A percentile compares a stretch with the other conserved stretches of the same genome.
Conservation (phyloP, 495 filamentous ascomycete genomes). For the Penicillium steckii region DNA sequence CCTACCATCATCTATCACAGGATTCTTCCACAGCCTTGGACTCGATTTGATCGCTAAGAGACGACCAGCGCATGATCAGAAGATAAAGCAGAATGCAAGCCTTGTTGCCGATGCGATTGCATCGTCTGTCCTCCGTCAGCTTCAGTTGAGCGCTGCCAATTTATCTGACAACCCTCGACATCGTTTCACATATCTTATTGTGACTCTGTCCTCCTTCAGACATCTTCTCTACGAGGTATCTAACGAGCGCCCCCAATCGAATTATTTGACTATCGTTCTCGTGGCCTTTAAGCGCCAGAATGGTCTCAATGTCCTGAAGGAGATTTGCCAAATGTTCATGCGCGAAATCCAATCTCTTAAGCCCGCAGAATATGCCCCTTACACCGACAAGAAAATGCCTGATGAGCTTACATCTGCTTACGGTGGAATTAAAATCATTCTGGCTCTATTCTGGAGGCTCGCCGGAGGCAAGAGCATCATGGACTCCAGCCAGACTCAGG, state of each 20-base stretch:
- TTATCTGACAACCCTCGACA: slow-evolving; percentile 42
- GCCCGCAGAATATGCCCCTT: slow-evolving; percentile 30
- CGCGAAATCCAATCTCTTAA: slow-evolving; percentile 57
- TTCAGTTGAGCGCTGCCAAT: slow-evolving; percentile 51
- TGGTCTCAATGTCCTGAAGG: slow-evolving; percentile 71
- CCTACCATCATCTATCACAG: slow-evolving; percentile 66
- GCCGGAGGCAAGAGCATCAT: slow-evolving; percentile 72
- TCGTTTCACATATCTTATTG: slow-evolving; percentile 73
- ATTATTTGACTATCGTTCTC: slow-evolving; percentile 76
- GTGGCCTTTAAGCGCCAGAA: slow-evolving; percentile 80
- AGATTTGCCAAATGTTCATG: slow-evolving; percentile 71
- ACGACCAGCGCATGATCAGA: slow-evolving; percentile 59
- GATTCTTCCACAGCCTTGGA: slow-evolving; percentile 77
- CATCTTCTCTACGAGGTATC: slow-evolving; percentile 74
- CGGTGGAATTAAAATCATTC: slow-evolving; percentile 77
- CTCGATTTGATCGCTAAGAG: slow-evolving; percentile 75
- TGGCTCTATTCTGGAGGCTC: slow-evolving; percentile 75
- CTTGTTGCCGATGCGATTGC: slow-evolving; percentile 78
- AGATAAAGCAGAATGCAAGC: slow-evolving; percentile 65
- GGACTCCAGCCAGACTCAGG: slow-evolving; percentile 67
- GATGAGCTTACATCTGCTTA: slow-evolving; percentile 54
- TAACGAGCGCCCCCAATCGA: slow-evolving; percentile 56
- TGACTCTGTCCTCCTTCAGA: slow-evolving; percentile 72
- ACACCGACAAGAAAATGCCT: slow-evolving; percentile 46
- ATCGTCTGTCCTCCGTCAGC: slow-evolving; percentile 63